Base-by-base conservation (phyloP, 2,329 filamentous ascomycete species). In the Aureobasidium mangrovei region DNA sequence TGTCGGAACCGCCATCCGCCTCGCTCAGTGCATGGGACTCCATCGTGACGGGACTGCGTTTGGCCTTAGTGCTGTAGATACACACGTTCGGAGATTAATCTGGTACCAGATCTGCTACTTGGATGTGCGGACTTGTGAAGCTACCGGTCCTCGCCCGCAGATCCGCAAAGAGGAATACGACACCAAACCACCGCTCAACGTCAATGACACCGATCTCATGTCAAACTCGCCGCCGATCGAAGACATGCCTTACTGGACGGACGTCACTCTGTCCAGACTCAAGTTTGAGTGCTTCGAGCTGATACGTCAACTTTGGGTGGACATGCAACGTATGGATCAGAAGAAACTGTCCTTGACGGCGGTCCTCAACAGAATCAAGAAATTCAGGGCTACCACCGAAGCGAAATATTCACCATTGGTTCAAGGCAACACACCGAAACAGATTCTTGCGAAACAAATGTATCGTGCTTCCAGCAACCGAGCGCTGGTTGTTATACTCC, bases 51-150 rank as follows among this genome's bases (percentile, higher is more conserved):
- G 84, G 12, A 77, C 80, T 41, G 75, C 77, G 7, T 88, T 86
- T 62, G 80, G 79, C 1, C 75, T 85, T 55, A 79, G 76, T 2
- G 77, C 85, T 0, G 70, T 88, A 2, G 85, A 90, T 61, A 83
- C 81, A 0, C 85, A 90, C 52, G 75, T 88, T 3, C 80, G 86
- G 9, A 80, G 86, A 4, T 70, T 89, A 38, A 75, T 89, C 33
- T 90, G 86, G 86, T 83, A 88, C 64, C 85, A 90, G 62, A 74
- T 91, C 24, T 88, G 84, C 67, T 87, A 87, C 64, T 74, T 91
- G 7, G 86, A 90, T 64, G 78, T 88, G 55, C 77, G 85, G 38
- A 88, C 85, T 0, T 86, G 82, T 62, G 86, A 90, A 67, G 80
- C 83, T 1, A 85, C 87, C 58, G 86, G 85, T 0, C 86, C 86